phyloP scores from a whole-genome alignment of 2,329 filamentous ascomycete species.

The Fusarium aywerte region DNA sequence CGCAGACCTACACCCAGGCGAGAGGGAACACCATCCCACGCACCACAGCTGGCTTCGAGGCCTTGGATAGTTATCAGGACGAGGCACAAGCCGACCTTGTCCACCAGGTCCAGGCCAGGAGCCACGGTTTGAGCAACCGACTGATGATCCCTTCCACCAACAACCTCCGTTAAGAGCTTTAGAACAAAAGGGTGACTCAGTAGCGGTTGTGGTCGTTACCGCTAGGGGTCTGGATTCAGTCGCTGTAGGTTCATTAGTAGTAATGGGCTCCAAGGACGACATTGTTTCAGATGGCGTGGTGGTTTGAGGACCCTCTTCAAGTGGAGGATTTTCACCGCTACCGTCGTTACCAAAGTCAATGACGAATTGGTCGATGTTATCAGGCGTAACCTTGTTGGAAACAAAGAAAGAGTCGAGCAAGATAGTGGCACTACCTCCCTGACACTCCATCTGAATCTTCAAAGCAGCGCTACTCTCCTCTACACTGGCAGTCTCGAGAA shows the following conservation, averaged over 20 bases:
- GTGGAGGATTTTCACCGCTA: constrained; percentile 8
- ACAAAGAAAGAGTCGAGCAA: constrained; percentile 8
- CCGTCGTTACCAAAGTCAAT: constrained; percentile 9
- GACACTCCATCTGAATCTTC: constrained; percentile 1
- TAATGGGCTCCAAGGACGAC: background rate
- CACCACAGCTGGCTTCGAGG: constrained; percentile 16
- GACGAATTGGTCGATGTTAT: background rate
- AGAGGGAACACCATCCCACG: constrained; percentile 10
- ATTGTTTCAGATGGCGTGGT: background rate
- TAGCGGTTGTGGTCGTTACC: background rate
- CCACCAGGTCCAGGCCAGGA: background rate
- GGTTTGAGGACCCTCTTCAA: background rate
- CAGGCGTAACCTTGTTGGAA: constrained; percentile 1
- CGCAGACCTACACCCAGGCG: background rate
- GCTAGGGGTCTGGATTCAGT: background rate
- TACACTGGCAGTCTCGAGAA: background rate
- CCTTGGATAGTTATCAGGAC: background rate
- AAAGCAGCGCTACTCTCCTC: background rate
- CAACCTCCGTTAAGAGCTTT: constrained; percentile 14
- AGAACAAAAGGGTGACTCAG: background rate
- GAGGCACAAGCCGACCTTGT: background rate
- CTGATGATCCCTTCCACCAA: constrained; percentile 13
- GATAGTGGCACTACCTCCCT: constrained; percentile 10
- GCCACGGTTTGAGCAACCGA: constrained; percentile 1
- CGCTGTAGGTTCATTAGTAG: background rate